Conservation (phyloP, 768 basidiomycete species). For the Leccinellum luteum region DNA sequence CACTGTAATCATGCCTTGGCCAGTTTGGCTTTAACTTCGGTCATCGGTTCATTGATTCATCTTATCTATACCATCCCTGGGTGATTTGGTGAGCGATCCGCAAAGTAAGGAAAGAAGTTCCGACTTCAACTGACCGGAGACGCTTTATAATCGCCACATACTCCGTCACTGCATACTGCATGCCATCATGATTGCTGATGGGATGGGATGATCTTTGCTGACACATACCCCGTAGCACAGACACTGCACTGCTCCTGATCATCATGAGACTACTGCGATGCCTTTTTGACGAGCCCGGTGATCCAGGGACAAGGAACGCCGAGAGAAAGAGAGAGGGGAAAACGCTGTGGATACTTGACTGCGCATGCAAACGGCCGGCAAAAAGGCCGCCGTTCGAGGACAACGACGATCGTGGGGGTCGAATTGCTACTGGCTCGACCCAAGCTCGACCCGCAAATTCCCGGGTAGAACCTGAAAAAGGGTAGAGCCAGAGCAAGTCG, state of each 20-base stretch:
- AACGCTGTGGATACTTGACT: neutral
- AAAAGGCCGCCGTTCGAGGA: conserved; percentile 2
- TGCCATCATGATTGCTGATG: neutral
- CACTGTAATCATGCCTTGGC: neutral
- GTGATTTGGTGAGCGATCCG: conserved; percentile 13
- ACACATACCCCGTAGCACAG: neutral
- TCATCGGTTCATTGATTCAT: neutral
- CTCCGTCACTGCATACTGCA: too few species aligned
- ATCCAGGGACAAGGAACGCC: conserved; percentile 1
- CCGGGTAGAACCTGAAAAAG: conserved; percentile 4
- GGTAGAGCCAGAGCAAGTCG: neutral
- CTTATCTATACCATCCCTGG: neutral
- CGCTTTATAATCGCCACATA: neutral
- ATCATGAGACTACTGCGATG: conserved; percentile 10
- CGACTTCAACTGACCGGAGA: neutral
- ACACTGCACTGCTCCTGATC: neutral
- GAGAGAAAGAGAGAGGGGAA: conserved; percentile 1
- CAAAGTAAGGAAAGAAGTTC: conserved; percentile 19
- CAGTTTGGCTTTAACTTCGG: neutral
- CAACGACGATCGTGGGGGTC: neutral
- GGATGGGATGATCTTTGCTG: neutral
- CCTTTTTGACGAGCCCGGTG: neutral
- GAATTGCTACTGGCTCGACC: neutral
- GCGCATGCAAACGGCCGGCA: neutral
- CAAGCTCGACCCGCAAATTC: too few species aligned